phyloP scores from a whole-genome alignment of 768 basidiomycete genomes.

The Dioszegia hungarica region DNA sequence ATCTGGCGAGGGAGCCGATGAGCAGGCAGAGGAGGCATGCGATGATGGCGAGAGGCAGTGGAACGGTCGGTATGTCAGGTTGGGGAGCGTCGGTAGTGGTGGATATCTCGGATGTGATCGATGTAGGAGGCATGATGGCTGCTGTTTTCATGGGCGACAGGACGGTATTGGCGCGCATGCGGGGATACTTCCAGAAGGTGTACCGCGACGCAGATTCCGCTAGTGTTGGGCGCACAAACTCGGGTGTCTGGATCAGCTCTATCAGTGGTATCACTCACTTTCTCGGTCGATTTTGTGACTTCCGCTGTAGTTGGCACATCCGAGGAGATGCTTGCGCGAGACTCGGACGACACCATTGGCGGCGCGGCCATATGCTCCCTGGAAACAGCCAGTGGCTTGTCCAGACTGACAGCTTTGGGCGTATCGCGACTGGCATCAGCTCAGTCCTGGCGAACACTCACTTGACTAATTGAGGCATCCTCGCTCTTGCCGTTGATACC shows the following conservation, averaged over 20 bases:
- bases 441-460: background rate
- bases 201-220: conserved; percentile 5
- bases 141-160: background rate
- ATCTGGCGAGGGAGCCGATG: conserved; percentile 82
- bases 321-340: background rate
- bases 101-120: background rate
- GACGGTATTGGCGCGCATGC: conserved; percentile 8
- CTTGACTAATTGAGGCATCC: conserved; percentile 25
- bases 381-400: conserved; percentile 30
- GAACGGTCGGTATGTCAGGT: background rate
- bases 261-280: background rate
- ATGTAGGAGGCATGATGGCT: background rate
- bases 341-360: background rate
- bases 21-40: conserved; percentile 83
- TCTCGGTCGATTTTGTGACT: background rate
- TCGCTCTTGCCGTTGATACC: conserved; percentile 5
- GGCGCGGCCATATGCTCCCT: conserved; percentile 10
- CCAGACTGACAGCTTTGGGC: conserved; percentile 12
- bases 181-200: conserved; percentile 21
- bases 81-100: no score
- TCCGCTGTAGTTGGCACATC: background rate
- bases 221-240: background rate
- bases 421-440: conserved; percentile 8
- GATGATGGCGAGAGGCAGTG: conserved; percentile 61
- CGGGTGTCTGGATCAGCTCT: background rate